Base-by-base conservation (phyloP, 2,329 filamentous ascomycete species). In the Plectosphaerella plurivora region DNA sequence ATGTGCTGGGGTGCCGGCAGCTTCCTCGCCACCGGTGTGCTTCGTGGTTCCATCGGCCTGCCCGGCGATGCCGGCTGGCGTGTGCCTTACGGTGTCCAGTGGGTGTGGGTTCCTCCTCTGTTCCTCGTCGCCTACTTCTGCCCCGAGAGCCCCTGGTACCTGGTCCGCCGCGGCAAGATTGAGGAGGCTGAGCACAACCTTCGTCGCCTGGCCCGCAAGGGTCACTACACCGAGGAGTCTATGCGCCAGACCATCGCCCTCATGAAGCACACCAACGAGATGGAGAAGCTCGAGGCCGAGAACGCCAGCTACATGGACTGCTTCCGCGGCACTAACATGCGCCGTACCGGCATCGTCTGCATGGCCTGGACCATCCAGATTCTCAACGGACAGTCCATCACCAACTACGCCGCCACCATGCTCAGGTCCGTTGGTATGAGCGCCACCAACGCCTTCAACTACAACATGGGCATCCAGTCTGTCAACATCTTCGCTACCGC, bases 341-440 rank as follows among this genome's bases (percentile, higher is more conserved):
- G 67, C 7, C 58, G 68, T 28, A 67, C 65, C 3, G 57, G 60
- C 5, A 63, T 68, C 41, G 59, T 63, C 5, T 59, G 62, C 37
- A 59, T 64, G 51, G 62, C 65, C 8, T 68, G 60, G 54, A 48
- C 63, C 9, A 63, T 65, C 15, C 53, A 63, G 48, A 59, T 58
- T 35, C 53, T 62, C 14, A 60, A 59, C 50, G 61, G 61, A 11
- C 56, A 79, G 58, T 75, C 78, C 2, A 79, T 83, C 60, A 79
- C 76, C 45, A 70, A 73, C 24, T 82, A 77, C 55, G 79, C 76
- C 2, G 77, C 77, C 2, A 78, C 82, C 55, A 68, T 74, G 55
- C 74, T 82, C 50, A 63, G 73, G 49, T 74, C 79, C 51, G 76
- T 77, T 9, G 79, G 79, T 3, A 68, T 82, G 54, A 59, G 61